phyloP scores from a whole-genome alignment of 768 basidiomycete genomes.

The Lentinula boryana region DNA sequence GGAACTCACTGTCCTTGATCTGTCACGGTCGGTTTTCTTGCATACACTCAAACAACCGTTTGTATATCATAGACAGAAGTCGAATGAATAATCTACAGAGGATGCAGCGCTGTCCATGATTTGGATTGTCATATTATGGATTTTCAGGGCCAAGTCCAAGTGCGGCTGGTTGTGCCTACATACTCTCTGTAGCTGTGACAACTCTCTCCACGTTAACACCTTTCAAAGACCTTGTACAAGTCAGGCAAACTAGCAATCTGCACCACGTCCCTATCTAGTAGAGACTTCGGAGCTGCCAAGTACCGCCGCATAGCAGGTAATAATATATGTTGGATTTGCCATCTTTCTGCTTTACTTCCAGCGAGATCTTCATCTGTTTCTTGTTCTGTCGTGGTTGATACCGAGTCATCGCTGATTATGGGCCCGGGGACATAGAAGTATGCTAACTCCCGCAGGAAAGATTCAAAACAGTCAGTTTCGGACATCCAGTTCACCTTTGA shows the following conservation, averaged over 20 bases:
- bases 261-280: constrained; percentile 69
- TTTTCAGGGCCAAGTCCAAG: too few species aligned
- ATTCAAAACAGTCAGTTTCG: constrained; percentile 81
- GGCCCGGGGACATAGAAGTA: constrained; percentile 83
- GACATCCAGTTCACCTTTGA: constrained; percentile 81
- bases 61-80: too few species aligned
- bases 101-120: too few species aligned
- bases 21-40: too few species aligned
- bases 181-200: too few species aligned
- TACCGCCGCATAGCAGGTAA: constrained; percentile 85
- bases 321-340: constrained; percentile 88
- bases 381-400: background rate
- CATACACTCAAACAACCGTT: too few species aligned
- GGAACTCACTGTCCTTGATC: too few species aligned
- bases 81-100: too few species aligned
- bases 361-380: background rate
- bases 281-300: constrained; percentile 57
- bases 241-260: constrained; percentile 89
- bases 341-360: constrained; percentile 49
- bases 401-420: constrained; percentile 11
- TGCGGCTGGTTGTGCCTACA: too few species aligned
- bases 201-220: constrained; percentile 49
- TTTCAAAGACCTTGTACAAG: constrained; percentile 90
- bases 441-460: constrained; percentile 84
- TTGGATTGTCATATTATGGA: too few species aligned